These are phyloP conservation scores for Pseudogymnoascus sp. DNA, from an alignment of 2,329 filamentous ascomycete genomes.

Conservation along the genomic window DNA sequence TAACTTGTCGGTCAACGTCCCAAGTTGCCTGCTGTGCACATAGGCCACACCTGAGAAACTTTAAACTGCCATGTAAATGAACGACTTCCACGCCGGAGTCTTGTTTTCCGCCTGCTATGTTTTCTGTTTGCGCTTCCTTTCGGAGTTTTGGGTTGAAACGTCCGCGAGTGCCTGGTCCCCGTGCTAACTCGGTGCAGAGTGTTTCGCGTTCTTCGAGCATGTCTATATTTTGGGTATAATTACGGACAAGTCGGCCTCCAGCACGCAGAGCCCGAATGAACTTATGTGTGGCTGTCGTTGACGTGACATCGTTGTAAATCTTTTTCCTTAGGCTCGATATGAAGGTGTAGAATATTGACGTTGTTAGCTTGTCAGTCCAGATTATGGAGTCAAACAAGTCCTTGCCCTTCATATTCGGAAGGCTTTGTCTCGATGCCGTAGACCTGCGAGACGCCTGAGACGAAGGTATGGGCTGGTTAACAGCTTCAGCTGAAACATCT, in stretches of 20 bases:
- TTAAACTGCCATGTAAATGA: conserved; percentile 65
- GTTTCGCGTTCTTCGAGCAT: conserved; percentile 66
- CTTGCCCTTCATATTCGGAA: conserved; percentile 62
- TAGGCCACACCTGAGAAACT: conserved; percentile 56
- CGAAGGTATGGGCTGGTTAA: conserved; percentile 9
- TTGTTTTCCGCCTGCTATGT: conserved; percentile 28
- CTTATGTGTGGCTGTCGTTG: conserved; percentile 59
- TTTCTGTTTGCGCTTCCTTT: conserved; percentile 28
- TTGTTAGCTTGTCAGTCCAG: conserved; percentile 61
- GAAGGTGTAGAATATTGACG: conserved; percentile 67
- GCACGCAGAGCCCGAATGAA: conserved; percentile 64
- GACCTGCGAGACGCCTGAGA: conserved; percentile 20
- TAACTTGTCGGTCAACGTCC: conserved; percentile 41
- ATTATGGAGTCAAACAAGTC: conserved; percentile 67
- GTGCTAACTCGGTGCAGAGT: conserved; percentile 53
- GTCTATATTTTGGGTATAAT: conserved; percentile 73
- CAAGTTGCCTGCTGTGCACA: conserved; percentile 53
- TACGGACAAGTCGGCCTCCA: conserved; percentile 60
- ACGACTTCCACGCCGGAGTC: conserved; percentile 42
- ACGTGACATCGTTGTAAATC: conserved; percentile 48
- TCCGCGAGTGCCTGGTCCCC: conserved; percentile 55
- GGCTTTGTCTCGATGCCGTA: conserved; percentile 17
- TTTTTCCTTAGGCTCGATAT: conserved; percentile 61
- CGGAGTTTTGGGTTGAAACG: conserved; percentile 48
- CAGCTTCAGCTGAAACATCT: not conserved